A percentile compares a stretch with the other conserved stretches of the same genome.
Conservation (phyloP, 768 basidiomycete genomes). For the Suillus fuscotomentosus region DNA sequence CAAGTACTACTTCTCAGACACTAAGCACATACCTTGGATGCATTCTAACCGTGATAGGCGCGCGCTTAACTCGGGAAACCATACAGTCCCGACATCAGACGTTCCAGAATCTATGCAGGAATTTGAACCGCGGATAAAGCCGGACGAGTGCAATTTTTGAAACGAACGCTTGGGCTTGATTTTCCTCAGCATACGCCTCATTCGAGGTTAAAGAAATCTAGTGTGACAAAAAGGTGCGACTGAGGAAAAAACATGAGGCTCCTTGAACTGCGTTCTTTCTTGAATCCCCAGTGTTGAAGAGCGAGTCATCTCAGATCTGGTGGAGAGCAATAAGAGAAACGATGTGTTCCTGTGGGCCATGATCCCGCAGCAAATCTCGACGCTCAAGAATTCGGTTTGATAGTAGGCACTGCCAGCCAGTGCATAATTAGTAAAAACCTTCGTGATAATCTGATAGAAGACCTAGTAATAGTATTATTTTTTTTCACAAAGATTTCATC, state of each 20-base stretch:
- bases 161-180: background rate
- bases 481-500: background rate
- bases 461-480: background rate
- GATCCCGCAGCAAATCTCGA: background rate
- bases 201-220: background rate
- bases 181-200: background rate
- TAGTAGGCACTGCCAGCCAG: background rate
- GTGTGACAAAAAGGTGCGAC: background rate
- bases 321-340: background rate
- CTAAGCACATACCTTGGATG: background rate
- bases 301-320: background rate
- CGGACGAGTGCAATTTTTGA: background rate
- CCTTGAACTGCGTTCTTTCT: background rate
- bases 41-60: background rate
- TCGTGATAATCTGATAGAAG: background rate
- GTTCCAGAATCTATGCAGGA: background rate
- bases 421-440: background rate
- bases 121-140: background rate
- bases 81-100: background rate
- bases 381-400: background rate
- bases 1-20: background rate
- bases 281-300: background rate
- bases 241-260: background rate
- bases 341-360: background rate
- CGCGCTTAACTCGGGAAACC: background rate